phyloP scores from a whole-genome alignment of 768 basidiomycete species.

The Russula ochroleuca region DNA sequence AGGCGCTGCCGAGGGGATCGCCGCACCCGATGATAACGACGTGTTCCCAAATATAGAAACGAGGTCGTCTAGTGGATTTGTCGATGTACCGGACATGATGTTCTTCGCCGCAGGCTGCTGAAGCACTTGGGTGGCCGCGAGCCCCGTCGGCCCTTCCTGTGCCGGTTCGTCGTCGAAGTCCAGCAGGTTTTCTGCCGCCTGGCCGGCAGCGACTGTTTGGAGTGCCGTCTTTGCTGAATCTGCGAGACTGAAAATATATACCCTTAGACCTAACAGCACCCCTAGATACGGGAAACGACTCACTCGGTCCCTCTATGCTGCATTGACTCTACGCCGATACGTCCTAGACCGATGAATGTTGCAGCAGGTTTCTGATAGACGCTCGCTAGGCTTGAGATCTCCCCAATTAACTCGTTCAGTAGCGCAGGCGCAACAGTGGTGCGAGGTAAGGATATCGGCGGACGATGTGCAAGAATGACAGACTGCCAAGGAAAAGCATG shows the following conservation, averaged over 20 bases:
- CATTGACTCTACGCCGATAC: slow-evolving; percentile 79
- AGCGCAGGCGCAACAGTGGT: slow-evolving; percentile 85
- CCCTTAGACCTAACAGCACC: slow-evolving; percentile 8
- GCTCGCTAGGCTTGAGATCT: slow-evolving; percentile 85
- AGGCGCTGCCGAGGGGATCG: slow-evolving; percentile 21
- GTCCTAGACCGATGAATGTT: slow-evolving; percentile 91
- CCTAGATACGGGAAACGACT: slow-evolving; percentile 31
- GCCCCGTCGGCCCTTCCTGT: slow-evolving; percentile 62
- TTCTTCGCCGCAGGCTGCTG: slow-evolving; percentile 69
- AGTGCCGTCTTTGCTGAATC: slow-evolving; percentile 80
- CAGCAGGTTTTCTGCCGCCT: slow-evolving; percentile 91
- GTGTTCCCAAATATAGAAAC: slow-evolving; percentile 82
- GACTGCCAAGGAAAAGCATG: slow-evolving; percentile 40
- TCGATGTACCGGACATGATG: slow-evolving; percentile 72
- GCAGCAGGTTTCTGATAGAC: slow-evolving; percentile 97
- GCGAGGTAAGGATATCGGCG: slow-evolving; percentile 88
- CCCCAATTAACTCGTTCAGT: slow-evolving; percentile 86
- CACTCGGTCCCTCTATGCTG: slow-evolving; percentile 60
- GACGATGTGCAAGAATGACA: slow-evolving; percentile 87
- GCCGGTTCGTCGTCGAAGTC: slow-evolving; percentile 81
- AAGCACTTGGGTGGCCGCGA: slow-evolving; percentile 72
- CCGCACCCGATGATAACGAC: slow-evolving; percentile 33
- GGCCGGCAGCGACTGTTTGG: slow-evolving; percentile 87
- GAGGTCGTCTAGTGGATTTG: slow-evolving; percentile 88
- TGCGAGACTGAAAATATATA: slow-evolving; percentile 38